These are phyloP conservation scores for Hypoxylon sp. DNA, from an alignment of 2,329 filamentous ascomycete genomes.

Conservation along the genomic window DNA sequence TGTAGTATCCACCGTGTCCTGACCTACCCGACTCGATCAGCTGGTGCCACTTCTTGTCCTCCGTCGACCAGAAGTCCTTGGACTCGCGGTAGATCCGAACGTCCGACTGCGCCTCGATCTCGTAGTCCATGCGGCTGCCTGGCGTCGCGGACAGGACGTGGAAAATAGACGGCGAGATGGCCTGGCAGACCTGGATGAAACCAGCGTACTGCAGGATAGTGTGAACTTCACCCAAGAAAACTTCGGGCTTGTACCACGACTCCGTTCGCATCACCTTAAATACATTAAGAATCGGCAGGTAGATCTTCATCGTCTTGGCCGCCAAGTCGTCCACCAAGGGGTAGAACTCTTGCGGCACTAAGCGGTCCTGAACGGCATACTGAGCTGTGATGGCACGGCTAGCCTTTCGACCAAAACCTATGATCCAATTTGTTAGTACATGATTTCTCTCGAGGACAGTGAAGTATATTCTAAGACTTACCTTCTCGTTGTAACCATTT, in stretches of 20 bases:
- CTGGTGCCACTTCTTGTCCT: slow-evolving; percentile 18
- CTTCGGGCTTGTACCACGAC: slow-evolving; percentile 4
- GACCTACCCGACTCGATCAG: background rate
- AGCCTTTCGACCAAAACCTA: slow-evolving; percentile 50
- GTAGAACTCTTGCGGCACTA: slow-evolving; percentile 50
- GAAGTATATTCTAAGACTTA: too few relatives aligned
- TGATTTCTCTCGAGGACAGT: too few relatives aligned
- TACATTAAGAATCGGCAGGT: slow-evolving; percentile 51
- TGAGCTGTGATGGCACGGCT: slow-evolving; percentile 46
- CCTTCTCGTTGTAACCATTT: slow-evolving; percentile 47
- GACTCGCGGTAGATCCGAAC: slow-evolving; percentile 37
- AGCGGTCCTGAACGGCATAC: slow-evolving; percentile 35
- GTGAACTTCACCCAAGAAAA: slow-evolving; percentile 43
- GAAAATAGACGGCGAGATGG: slow-evolving; percentile 43
- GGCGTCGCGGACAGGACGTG: slow-evolving; percentile 45
- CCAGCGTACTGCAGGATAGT: slow-evolving; percentile 42
- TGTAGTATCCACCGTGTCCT: background rate
- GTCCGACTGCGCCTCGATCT: slow-evolving; percentile 40
- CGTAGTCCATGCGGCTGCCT: slow-evolving; percentile 43
- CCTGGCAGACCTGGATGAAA: slow-evolving; percentile 44
- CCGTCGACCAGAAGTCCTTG: slow-evolving; percentile 29
- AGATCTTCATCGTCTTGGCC: slow-evolving; percentile 45
- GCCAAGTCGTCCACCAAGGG: slow-evolving; percentile 48
- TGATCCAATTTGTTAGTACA: background rate
- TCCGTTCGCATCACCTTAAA: slow-evolving; percentile 28